These are phyloP conservation scores for Cercospora sojina DNA, from an alignment of 2,329 filamentous ascomycete species.

Conservation along the genomic window DNA sequence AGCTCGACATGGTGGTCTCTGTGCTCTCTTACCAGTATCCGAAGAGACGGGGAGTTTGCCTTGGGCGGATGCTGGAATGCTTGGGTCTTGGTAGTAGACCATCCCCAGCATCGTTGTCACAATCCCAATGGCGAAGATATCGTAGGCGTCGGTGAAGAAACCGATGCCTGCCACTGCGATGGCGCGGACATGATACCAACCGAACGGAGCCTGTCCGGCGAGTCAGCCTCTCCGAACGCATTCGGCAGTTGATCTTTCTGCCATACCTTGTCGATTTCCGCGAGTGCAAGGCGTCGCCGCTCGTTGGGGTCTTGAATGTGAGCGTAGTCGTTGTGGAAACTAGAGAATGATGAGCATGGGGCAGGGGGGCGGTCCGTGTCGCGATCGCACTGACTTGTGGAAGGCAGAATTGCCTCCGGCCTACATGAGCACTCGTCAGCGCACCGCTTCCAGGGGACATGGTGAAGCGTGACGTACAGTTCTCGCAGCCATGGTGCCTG, in stretches of 20 bases:
- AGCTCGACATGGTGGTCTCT: neutral
- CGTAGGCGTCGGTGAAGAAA: constrained; percentile 84
- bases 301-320: constrained; percentile 70
- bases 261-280: constrained; percentile 68
- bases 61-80: constrained; percentile 32
- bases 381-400: constrained; percentile 53
- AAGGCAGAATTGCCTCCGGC: constrained; percentile 67
- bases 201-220: constrained; percentile 61
- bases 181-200: constrained; percentile 80
- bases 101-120: constrained; percentile 74
- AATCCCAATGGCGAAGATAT: constrained; percentile 73
- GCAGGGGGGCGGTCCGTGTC: neutral
- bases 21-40: constrained; percentile 56
- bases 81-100: constrained; percentile 62
- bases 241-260: no score
- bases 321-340: constrained; percentile 70
- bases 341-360: neutral
- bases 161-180: constrained; percentile 77
- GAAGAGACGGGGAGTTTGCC: constrained; percentile 62
- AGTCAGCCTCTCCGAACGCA: neutral
- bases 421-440: neutral
- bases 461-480: neutral
- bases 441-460: neutral
- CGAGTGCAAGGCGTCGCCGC: constrained; percentile 73
- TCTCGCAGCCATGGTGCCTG: neutral